These are phyloP conservation scores for Trypanosomatidae sp. DNA, from an alignment of 208 protist species.

Conservation along the genomic window DNA sequence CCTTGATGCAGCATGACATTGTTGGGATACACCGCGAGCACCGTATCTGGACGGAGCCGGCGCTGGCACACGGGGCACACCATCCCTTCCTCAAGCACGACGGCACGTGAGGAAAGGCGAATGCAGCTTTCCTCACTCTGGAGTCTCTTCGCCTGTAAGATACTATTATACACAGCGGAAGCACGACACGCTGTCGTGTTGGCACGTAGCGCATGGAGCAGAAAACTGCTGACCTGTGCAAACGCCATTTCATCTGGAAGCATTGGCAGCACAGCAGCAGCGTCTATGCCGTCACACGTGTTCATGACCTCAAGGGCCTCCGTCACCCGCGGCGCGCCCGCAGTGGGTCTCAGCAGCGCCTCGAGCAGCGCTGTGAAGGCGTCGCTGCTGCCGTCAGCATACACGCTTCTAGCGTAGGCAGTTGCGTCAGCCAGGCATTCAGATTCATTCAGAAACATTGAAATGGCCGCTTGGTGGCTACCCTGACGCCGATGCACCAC, in stretches of 20 bases:
- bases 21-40: constrained; percentile 68
- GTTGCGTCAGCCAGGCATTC: constrained; percentile 39
- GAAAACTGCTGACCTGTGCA: constrained; percentile 38
- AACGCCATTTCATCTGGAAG: constrained; percentile 60
- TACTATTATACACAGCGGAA: constrained; percentile 34
- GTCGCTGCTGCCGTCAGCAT: constrained; percentile 35
- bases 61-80: constrained; percentile 68
- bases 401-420: constrained; percentile 48
- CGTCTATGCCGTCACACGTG: constrained; percentile 42
- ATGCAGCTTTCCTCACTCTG: constrained; percentile 23
- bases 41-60: constrained; percentile 48
- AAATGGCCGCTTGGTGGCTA: constrained; percentile 50
- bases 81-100: constrained; percentile 27
- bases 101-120: constrained; percentile 24
- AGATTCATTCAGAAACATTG: constrained; percentile 63
- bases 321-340: constrained; percentile 14
- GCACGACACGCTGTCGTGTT: constrained; percentile 27
- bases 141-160: constrained; percentile 30
- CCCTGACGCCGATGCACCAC: constrained; percentile 60
- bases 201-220: constrained; percentile 47
- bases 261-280: constrained; percentile 51
- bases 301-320: constrained; percentile 54
- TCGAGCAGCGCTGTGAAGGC: constrained; percentile 41
- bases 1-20: constrained; percentile 63
- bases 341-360: constrained; percentile 27